These are phyloP conservation scores for Quercus suber DNA, from an alignment of 306 rosid species.

Conservation along the genomic window DNA sequence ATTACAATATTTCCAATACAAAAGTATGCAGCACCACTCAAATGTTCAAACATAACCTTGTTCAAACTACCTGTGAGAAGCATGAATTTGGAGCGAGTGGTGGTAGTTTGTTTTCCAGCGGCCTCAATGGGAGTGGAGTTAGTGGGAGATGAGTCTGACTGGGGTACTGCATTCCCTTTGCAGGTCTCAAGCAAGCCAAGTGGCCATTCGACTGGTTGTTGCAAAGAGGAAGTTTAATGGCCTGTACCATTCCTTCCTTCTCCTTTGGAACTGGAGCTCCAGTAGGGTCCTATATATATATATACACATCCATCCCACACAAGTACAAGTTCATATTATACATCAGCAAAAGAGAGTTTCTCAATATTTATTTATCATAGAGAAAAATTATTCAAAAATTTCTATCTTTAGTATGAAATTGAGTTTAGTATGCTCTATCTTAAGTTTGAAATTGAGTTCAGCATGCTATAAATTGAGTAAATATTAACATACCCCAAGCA, in stretches of 20 bases:
- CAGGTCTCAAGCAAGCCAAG: background rate
- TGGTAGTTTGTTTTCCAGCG: slow-evolving; percentile 34
- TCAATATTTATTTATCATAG: background rate
- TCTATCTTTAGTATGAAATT: background rate
- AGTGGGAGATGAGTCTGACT: background rate
- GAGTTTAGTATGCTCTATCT: background rate
- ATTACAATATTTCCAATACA: background rate
- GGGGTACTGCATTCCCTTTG: slow-evolving; percentile 25
- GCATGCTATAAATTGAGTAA: background rate
- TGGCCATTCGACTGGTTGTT: background rate
- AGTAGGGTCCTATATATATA: background rate
- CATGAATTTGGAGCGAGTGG: slow-evolving; percentile 30
- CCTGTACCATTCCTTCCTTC: slow-evolving; percentile 6
- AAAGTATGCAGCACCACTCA: background rate
- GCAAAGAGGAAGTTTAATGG: slow-evolving; percentile 7
- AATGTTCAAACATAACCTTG: background rate
- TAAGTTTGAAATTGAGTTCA: background rate
- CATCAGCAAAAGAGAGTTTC: background rate
- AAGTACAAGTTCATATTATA: background rate
- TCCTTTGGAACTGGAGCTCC: slow-evolving; percentile 1
- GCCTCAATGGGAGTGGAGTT: slow-evolving; percentile 30
- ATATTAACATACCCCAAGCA: background rate
- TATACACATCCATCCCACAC: background rate
- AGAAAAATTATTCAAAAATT: background rate
- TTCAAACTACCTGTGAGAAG: slow-evolving; percentile 18